phyloP scores from a whole-genome alignment of 805 yeast species.

The Saccharomycopsis synnaedendra region DNA sequence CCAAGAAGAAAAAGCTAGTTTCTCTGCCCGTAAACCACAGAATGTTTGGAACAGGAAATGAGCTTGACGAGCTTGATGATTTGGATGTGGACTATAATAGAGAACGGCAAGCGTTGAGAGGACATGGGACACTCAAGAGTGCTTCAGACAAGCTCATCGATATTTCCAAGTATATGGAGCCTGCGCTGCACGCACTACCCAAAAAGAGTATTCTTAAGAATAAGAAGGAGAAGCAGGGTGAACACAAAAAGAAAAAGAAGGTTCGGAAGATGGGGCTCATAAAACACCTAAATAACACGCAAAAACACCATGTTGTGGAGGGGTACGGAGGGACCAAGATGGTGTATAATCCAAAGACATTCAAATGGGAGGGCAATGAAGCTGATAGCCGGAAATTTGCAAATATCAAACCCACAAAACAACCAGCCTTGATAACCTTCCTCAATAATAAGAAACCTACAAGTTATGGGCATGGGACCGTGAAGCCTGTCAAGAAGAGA shows the following conservation, averaged over 20 bases:
- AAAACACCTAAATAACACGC: constrained; percentile 7
- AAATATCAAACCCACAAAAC: constrained; percentile 7
- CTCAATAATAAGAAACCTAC: constrained; percentile 2
- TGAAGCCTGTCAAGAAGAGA: constrained; percentile 5
- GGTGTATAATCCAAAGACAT: constrained; percentile 13
- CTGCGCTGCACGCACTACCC: neutral
- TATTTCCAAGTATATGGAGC: constrained; percentile 10
- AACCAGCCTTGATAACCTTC: constrained; percentile 13
- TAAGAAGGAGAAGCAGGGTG: neutral
- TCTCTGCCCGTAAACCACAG: constrained; percentile 1
- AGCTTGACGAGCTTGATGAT: constrained; percentile 13
- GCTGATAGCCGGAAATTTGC: constrained; percentile 11
- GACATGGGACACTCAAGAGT: constrained; percentile 3
- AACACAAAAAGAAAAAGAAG: neutral
- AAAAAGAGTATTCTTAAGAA: constrained; percentile 2
- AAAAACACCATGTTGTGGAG: constrained; percentile 5
- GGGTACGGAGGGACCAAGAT: constrained; percentile 15
- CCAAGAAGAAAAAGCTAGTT: constrained; percentile 3
- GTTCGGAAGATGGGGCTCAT: constrained; percentile 9
- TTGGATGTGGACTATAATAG: constrained; percentile 10
- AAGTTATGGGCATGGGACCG: neutral
- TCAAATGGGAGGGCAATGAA: constrained; percentile 17
- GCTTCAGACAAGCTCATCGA: neutral
- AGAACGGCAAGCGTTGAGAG: constrained; percentile 4
- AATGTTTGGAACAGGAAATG: constrained; percentile 10